These are phyloP conservation scores for grape (Vitis vinifera) DNA, from an alignment of 164 flowering plant species.

Conservation along the genomic window ASM3070453v1 NC_081823.1:7731501-7732000, in stretches of 20 bases:
- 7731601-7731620: background rate
- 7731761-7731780: background rate
- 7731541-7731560: background rate
- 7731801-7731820: slow-evolving; percentile 13
- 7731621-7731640: too few species aligned
- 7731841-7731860: slow-evolving; percentile 18
- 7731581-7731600: background rate
- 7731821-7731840: slow-evolving; percentile 6
- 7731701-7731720: background rate
- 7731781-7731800: background rate
- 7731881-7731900: too few species aligned
- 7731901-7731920: too few species aligned
- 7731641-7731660: too few species aligned
- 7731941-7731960: too few species aligned
- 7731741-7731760: background rate
- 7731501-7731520: background rate
- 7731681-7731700: background rate
- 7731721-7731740: background rate
- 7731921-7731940: too few species aligned
- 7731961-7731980: too few species aligned
- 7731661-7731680: background rate
- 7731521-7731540: background rate
- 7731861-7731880: slow-evolving; percentile 1
- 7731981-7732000: too few species aligned
- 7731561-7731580: background rate